A percentile compares a stretch with the other conserved stretches of the same genome.
Evolutionary conservation across 768 basidiomycete genomes (phyloP).

Genomic region (Candolleomyces aberdarensis): DNA sequence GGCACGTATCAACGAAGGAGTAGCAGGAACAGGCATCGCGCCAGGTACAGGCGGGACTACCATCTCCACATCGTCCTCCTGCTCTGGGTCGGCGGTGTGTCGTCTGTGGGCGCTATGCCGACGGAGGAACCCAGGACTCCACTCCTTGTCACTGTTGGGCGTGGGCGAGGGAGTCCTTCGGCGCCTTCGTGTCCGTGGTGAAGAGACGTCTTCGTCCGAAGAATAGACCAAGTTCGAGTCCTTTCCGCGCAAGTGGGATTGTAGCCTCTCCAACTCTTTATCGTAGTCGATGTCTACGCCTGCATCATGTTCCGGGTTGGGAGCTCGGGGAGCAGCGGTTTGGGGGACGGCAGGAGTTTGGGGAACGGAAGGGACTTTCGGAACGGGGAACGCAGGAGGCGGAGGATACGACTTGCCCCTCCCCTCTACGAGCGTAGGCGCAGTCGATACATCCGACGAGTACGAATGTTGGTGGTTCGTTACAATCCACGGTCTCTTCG

Average conservation of each 20-base stretch:
- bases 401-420: conserved; percentile 2
- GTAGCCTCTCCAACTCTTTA: conserved; percentile 39
- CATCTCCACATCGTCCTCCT: background rate
- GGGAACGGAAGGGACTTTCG: background rate
- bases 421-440: conserved; percentile 27
- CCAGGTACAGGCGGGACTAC: conserved; percentile 13
- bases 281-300: conserved; percentile 30
- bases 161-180: background rate
- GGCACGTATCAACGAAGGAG: conserved; percentile 62
- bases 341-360: background rate
- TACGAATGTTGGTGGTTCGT: conserved; percentile 12
- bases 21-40: conserved; percentile 49
- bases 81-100: conserved; percentile 9
- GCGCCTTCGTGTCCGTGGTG: conserved; percentile 14
- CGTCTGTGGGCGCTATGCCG: conserved; percentile 24
- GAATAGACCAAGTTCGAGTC: conserved; percentile 29
- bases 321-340: no score
- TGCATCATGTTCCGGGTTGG: background rate
- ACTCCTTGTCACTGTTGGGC: conserved; percentile 12
- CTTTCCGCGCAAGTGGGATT: conserved; percentile 19
- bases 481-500: background rate
- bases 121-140: conserved; percentile 51
- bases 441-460: conserved; percentile 23
- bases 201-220: conserved; percentile 47
- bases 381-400: background rate